Evolutionary conservation across 2,329 filamentous ascomycete genomes (phyloP), one percentile per base, ranked within the genome.

Genomic region (Colletotrichum sp.): DNA sequence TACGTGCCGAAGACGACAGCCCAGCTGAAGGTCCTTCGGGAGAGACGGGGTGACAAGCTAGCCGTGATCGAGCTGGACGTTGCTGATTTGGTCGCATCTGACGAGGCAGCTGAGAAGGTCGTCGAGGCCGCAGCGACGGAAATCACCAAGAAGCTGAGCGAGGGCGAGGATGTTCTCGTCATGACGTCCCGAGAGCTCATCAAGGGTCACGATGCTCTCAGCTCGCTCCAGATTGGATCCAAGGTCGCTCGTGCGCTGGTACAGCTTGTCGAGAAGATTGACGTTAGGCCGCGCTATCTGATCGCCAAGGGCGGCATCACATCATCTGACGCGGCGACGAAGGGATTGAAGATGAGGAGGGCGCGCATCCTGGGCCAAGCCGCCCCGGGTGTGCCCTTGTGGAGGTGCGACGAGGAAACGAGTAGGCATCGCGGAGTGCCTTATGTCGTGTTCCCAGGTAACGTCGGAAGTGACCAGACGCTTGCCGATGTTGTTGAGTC

Each of bases 231-330:
- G n/a, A 91, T 92, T 69, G 90, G 90, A 1, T 84, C 86, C 1
- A 85, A 83, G 0, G 86, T 92, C 12, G 90, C 90, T 0, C 82
- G 83, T 9, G 86, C 87, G 0, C 81, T 92, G 24, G 90, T 92
- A 0, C 81, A 81, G 2, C 87, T 92, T 56, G 77, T 92, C 1
- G 82, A 84, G 10, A 79, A 81, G 1, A 81, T 92, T 10, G 81
- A 87, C 14, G 84, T 87, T 9, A 84, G 86, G 36, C 90, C 90
- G 3, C 81, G 89, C 61, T 92, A 91, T 78, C 82, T 92, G 4
- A 90, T 92, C 79, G 89, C 90, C 0, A 92, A 90, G 81, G 90
- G 90, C 0, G 90, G 90, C 12, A 92, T 92, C 58, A 92, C 91
- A 0, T 90, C 87, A 0, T 91, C 89, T 0, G 90, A 92, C 66